Evolutionary conservation across 305 asterid species (phyloP).

Genomic region (Rubia peregrina): DNA sequence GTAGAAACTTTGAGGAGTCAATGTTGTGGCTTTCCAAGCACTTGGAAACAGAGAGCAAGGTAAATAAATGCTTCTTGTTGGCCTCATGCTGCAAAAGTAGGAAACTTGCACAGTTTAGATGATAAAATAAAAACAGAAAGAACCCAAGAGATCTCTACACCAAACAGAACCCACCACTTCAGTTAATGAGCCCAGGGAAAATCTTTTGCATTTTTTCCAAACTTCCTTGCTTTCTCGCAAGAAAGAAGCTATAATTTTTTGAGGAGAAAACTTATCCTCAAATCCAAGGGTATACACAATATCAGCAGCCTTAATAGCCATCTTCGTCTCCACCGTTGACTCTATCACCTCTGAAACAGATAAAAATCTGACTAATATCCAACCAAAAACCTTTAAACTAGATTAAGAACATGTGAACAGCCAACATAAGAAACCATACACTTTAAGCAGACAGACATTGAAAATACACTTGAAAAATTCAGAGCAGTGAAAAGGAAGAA

Average conservation of each 20-base stretch:
- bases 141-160: not conserved
- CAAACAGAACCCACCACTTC: slow-evolving; percentile 27
- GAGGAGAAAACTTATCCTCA: slow-evolving; percentile 49
- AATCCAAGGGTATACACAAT: slow-evolving; percentile 54
- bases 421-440: not conserved
- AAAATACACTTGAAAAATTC: not conserved
- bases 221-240: slow-evolving; percentile 47
- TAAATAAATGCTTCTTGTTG: slow-evolving; percentile 48
- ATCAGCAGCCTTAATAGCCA: slow-evolving; percentile 73
- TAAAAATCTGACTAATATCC: not conserved
- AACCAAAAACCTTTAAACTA: not conserved
- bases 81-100: slow-evolving; percentile 46
- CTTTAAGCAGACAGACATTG: not conserved
- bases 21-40: slow-evolving; percentile 54
- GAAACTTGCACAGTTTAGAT: slow-evolving; percentile 19
- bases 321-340: slow-evolving; percentile 43
- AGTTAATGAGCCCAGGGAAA: slow-evolving; percentile 35
- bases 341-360: slow-evolving; percentile 54
- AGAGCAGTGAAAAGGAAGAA: not conserved
- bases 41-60: slow-evolving; percentile 41
- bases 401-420: not conserved
- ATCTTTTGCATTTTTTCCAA: slow-evolving; percentile 36
- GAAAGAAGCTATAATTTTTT: slow-evolving; percentile 43
- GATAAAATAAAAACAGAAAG: not conserved
- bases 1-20: slow-evolving; percentile 47